Base-by-base conservation (phyloP, 495 filamentous ascomycete genomes). In the Daldinia decipiens region DNA sequence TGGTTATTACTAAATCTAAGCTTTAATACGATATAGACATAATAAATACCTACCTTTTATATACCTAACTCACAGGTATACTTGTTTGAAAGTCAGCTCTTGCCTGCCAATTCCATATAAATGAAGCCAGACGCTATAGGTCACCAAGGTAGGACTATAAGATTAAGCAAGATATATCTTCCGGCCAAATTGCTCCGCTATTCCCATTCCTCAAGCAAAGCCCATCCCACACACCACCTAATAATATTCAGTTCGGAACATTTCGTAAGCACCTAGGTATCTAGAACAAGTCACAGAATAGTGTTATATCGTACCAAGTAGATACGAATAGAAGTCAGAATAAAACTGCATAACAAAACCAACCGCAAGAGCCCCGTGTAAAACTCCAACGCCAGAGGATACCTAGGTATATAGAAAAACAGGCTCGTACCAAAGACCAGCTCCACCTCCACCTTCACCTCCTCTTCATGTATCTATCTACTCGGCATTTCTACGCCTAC, bases 1-100 rank as follows among this genome's bases (percentile, higher is more conserved):
- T 24, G 21, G 15, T 26, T n/a, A 24, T 50, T 19, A 31, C 29
- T 32, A 15, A 34, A 56, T 62, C 50, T 66, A 58, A 47, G 43
- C 43, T 24, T 19, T 21, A 47, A 21, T 2, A 24, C 13, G 50
- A 31, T 52, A 52, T 53, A 31, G 26, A 53, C 50, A 31, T 53
- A 31, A 53, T 27, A 53, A 53, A 31, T 53, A 53, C 13, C 43
- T 53, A 53, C 13, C 43, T 47, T 47, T 12, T 5, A 47, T 13
- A 24, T 21, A 24, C 24, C 11, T 24, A 24, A 47, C 11, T 24
- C 43, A 47, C 9, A 5, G 17, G 17, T 17, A 24, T 47, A 47
- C 7, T 12, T 47, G 13, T 7, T 17, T 7, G 21, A 21, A n/a
- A 21, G 7, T 3, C 17, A 21, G 40, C 1, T 45, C n/a, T 8